These are phyloP conservation scores for Cudoniella acicularis DNA, from an alignment of 495 filamentous ascomycete species.

Conservation along the genomic window DNA sequence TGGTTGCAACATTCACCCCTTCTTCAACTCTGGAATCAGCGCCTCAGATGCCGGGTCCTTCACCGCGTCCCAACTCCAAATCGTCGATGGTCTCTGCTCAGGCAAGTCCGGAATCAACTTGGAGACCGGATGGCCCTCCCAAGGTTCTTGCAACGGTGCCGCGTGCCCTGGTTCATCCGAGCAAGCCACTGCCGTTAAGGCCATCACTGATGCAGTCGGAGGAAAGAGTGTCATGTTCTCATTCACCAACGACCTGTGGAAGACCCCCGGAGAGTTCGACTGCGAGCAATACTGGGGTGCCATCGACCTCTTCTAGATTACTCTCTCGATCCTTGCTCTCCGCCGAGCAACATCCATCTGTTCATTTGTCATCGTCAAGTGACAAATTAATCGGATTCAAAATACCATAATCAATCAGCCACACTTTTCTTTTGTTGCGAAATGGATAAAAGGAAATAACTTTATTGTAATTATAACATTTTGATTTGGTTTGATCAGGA, in stretches of 20 bases:
- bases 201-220: slow-evolving; percentile 52
- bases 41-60: slow-evolving; percentile 70
- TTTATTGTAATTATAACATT: background rate
- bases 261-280: slow-evolving; percentile 59
- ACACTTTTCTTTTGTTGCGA: slow-evolving; percentile 1
- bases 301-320: slow-evolving; percentile 41
- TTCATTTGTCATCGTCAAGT: background rate
- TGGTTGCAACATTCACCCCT: slow-evolving; percentile 85
- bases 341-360: background rate
- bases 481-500: background rate
- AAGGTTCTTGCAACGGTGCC: slow-evolving; percentile 62
- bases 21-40: slow-evolving; percentile 71
- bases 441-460: background rate
- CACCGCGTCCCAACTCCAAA: slow-evolving; percentile 58
- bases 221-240: slow-evolving; percentile 71
- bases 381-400: background rate
- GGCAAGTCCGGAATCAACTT: slow-evolving; percentile 68
- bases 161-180: slow-evolving; percentile 63
- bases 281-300: slow-evolving; percentile 83
- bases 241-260: slow-evolving; percentile 79
- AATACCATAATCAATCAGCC: background rate
- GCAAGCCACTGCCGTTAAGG: slow-evolving; percentile 68
- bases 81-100: slow-evolving; percentile 62
- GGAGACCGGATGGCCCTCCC: slow-evolving; percentile 87
- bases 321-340: background rate